Conservation (phyloP, 1,139 yeast genomes). For the Kurtzmaniella natalensis region DNA sequence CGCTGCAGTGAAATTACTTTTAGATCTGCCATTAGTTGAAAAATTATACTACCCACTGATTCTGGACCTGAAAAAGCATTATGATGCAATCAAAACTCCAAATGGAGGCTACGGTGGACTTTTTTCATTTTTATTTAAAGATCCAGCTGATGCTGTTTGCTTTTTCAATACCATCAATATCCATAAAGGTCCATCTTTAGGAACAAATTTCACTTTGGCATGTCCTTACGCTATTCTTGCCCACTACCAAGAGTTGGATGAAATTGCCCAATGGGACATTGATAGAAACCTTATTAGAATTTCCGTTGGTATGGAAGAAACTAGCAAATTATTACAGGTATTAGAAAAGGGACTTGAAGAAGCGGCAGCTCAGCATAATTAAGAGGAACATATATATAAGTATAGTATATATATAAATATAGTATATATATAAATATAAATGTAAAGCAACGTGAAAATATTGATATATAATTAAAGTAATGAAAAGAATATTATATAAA, state of each 20-base stretch:
- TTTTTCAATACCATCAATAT: constrained; percentile 74
- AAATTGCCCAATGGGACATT: constrained; percentile 80
- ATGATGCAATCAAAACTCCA: constrained; percentile 63
- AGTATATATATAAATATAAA: no score
- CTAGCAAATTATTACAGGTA: constrained; percentile 49
- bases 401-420: no score
- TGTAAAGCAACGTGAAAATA: no score
- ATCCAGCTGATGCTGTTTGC: constrained; percentile 59
- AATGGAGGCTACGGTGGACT: constrained; percentile 94
- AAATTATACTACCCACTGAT: constrained; percentile 69
- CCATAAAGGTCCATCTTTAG: constrained; percentile 92
- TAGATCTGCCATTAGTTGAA: constrained; percentile 46
- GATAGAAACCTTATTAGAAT: constrained; percentile 76
- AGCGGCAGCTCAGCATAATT: constrained; percentile 28
- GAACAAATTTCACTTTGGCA: constrained; percentile 88
- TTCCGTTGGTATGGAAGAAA: constrained; percentile 77
- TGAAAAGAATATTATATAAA: no score
- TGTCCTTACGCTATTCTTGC: constrained; percentile 92
- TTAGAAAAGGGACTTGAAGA: constrained; percentile 56
- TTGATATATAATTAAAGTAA: no score
- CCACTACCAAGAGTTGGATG: constrained; percentile 80
- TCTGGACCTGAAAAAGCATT: constrained; percentile 52
- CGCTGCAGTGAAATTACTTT: constrained; percentile 48
- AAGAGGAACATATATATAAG: constrained; percentile 1
- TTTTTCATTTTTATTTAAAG: constrained; percentile 68